Evolutionary conservation across 2,329 filamentous ascomycete species (phyloP), one percentile per base, ranked within the genome.

Genomic region (Fusarium sp.): DNA sequence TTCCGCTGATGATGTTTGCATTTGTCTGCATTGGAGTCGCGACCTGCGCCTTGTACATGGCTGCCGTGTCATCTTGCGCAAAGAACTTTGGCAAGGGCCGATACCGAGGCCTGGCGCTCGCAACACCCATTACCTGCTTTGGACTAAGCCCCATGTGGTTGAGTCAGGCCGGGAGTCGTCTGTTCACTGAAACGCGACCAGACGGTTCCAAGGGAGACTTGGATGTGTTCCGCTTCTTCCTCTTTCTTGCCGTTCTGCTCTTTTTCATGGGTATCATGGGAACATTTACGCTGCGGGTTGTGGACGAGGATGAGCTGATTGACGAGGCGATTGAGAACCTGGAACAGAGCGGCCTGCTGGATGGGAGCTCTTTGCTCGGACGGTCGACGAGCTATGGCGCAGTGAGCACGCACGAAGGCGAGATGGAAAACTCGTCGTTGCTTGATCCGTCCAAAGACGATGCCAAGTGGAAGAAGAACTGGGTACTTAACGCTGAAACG

Each of bases 21-120:
- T 99, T 98, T 79, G 86, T 95, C 48, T 87, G 88, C 54, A 90
- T 99, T 62, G 96, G 96, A 2, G 87, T 91, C 67, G 95, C 90
- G 6, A 98, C 95, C 0, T 93, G 92, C 70, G 90, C 89, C 79
- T 94, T 98, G 90, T 99, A 98, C 80, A 86, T 98, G 60, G 89
- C 91, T 53, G 92, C 94, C 2, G 92, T 99, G n/a, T 95, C 95
- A 7, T 97, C 95, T 0, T 97, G 94, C 77, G 96, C 96, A 37
- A 99, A 99, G 89, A 99, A 98, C 82, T 99, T 98, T 82, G 95
- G 95, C 51, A 90, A 92, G 65, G 94, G 94, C 5, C 93, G 91
- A 76, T 91, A 97, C 76, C 92, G 95, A 75, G 96, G 96, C 0
- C 83, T 99, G 53, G 95, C 97, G 65, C 86, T 99, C 59, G 95